Percentiles rank a stretch among this genome's conserved stretches.
Conservation (phyloP, 305 asterid species). For the Fraxinus paxiana region DNA sequence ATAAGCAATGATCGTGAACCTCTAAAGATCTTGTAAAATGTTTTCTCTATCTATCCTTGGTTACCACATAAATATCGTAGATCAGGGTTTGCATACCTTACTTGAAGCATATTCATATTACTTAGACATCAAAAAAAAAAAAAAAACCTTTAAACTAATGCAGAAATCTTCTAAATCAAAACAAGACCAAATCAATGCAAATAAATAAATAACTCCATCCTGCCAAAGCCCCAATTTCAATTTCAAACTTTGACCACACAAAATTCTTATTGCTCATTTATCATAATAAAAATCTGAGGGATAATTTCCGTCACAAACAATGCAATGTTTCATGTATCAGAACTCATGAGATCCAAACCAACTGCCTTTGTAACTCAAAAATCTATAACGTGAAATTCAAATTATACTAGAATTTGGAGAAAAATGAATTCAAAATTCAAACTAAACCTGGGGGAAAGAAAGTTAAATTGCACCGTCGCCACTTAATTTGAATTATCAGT, state of each 20-base stretch:
- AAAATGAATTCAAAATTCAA: neutral
- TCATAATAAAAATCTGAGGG: neutral
- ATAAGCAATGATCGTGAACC: neutral
- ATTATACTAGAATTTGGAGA: neutral
- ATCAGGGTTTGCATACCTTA: neutral
- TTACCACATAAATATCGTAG: neutral
- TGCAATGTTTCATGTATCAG: neutral
- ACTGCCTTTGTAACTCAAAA: neutral
- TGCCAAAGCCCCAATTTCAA: neutral
- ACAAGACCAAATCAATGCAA: neutral
- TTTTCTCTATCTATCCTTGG: neutral
- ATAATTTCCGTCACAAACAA: neutral
- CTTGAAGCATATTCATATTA: neutral
- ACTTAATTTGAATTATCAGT: constrained; percentile 18
- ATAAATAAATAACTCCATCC: neutral
- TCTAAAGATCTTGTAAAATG: neutral
- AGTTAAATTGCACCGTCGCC: neutral
- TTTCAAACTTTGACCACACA: neutral
- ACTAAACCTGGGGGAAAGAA: neutral
- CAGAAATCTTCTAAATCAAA: neutral
- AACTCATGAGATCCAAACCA: neutral
- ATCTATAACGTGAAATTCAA: constrained; percentile 1
- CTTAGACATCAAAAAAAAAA: neutral
- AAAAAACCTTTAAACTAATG: neutral
- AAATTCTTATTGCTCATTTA: neutral